Evolutionary conservation across 352 stramenopile species (phyloP), one percentile per base, ranked within the genome.

Genomic region (Thalassiosira livingstoniorum): DNA sequence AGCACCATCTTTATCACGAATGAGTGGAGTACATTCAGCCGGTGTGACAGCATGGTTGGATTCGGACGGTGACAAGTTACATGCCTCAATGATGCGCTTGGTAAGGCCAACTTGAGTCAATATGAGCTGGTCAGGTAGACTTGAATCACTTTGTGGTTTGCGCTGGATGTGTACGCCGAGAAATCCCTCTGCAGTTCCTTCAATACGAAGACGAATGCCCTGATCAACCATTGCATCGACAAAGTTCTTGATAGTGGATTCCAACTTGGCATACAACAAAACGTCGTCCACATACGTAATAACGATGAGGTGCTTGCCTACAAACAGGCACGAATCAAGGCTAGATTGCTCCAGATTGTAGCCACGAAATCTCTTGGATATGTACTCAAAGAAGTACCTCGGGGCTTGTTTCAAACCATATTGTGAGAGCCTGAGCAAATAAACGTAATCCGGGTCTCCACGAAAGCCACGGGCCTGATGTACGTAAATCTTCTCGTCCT

Each of bases 211-310:
- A 18, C 65, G 29, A 4, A 88, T 62, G 11, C 62, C 54, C 61
- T 75, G n/a, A 4, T 23, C 60, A 75, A 37, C 27, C 7, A 90
- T 70, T 65, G 32, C 37, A 2, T 63, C 64, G 32, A 90, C 75
- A 35, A 87, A 60, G 5, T 42, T 34, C 47, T 87, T 58, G 21
- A 87, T 84, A 2, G 69, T 21, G 11, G 58, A n/a, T 4, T 65
- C 32, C 13, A 25, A 35, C 32, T 77, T 23, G 25, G n/a, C 43
- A 39, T 71, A 86, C 27, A 89, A 42, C 0, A 89, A 39, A 7
- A 74, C 39, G 47, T 89, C 79, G 42, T 90, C 84, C 34, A 88
- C 76, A 66, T 90, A 90, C 13, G 74, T 42, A 0, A 87, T 32
- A 55, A 60, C 76, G 60, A 90, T 78, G 0, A 85, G 21, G 37